Percentiles rank a stretch among this genome's conserved stretches.
These are phyloP conservation scores for Planoprotostelium fungivorum DNA, from an alignment of 78 protist genomes.

Conservation along the genomic window DNA sequence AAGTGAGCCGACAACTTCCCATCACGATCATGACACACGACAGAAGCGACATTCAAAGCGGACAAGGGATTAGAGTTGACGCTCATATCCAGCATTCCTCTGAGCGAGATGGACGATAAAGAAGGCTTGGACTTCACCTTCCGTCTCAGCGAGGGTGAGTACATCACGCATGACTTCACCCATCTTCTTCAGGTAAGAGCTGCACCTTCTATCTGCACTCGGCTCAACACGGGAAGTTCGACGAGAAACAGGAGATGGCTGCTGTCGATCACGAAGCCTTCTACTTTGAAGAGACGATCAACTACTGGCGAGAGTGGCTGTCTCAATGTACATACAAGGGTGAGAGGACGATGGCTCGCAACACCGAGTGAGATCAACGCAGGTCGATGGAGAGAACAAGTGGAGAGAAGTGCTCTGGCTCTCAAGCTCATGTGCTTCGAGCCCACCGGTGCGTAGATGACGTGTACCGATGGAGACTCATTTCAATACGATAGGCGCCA, in stretches of 20 bases:
- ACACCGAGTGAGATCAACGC: neutral
- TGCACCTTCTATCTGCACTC: neutral
- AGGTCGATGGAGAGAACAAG: constrained; percentile 49
- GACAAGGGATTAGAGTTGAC: neutral
- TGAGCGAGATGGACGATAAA: neutral
- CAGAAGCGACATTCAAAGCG: neutral
- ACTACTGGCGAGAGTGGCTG: constrained; percentile 58
- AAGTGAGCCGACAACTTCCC: neutral
- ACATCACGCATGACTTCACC: too few relatives aligned
- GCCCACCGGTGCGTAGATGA: constrained; percentile 61
- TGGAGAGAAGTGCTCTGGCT: constrained; percentile 38
- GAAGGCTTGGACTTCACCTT: neutral
- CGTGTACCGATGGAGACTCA: neutral
- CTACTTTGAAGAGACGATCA: constrained; percentile 9
- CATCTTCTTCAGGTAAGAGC: too few relatives aligned
- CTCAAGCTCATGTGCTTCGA: constrained; percentile 40
- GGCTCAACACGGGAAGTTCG: neutral
- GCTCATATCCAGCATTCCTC: neutral
- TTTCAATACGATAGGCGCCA: neutral
- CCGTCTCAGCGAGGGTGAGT: neutral
- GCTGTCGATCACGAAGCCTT: neutral
- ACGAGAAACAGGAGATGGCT: neutral
- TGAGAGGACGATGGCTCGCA: neutral
- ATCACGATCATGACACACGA: neutral
- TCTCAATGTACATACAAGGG: constrained; percentile 54